Base-by-base conservation (phyloP, 2,329 filamentous ascomycete genomes). In the Shiraia sp. region DNA sequence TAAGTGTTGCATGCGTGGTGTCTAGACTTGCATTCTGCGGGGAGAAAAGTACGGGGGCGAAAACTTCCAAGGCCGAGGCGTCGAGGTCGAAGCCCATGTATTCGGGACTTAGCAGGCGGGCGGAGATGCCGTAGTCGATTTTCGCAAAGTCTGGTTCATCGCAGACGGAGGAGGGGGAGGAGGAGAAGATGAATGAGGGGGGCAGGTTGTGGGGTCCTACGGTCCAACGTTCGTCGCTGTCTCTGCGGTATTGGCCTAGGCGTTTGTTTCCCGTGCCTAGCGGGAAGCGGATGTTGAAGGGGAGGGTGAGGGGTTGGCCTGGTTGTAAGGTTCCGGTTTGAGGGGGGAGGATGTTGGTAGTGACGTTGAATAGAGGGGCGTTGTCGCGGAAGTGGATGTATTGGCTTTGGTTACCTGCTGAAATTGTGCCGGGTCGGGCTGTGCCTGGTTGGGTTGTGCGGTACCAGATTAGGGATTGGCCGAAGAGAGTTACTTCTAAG, bases 321-420 rank as follows among this genome's bases (percentile, higher is more conserved):
- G 51, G 38, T 4, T 47, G 10, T 3, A 57, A 35, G 12, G 13
- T 23, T 13, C 32, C 16, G 10, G 10, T 22, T 22, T 26, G 19
- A n/a, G 14, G 23, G n/a, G 40, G 36, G 5, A 59, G 23, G 2
- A 61, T 15, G 17, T 60, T 53, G 14, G 36, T 38, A 1, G 35
- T 44, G 6, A 55, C 45, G 12, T 47, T 40, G 39, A 62, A 61
- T 1, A 63, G 36, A 1, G 50, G 53, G 10, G 50, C 55, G 15
- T 59, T 44, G 37, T 63, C 59, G 4, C 57, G 49, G 33, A 49
- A 63, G 29, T 63, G 59, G 8, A 36, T 10, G 40, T 61, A 60
- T 2, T 36, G 22, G 4, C 40, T 45, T 3, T 8, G 30, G 10
- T 39, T 31, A 9, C 32, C 43, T 17, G 26, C 15, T 12, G 9